Conservation (phyloP, 805 yeast genomes). For the Pachysolen tannophilus region DNA sequence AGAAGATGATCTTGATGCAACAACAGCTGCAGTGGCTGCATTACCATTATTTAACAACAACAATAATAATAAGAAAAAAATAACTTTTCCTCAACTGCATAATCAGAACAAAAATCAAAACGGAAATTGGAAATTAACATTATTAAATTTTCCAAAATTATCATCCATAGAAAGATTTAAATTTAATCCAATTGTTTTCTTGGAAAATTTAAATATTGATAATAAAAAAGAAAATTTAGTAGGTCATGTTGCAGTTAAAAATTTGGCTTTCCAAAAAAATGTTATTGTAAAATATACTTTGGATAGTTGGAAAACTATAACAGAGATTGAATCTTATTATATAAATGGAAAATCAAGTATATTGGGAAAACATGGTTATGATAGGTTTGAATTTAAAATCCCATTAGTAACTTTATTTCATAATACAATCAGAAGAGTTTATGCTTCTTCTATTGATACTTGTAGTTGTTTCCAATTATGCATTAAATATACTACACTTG, state of each 20-base stretch:
- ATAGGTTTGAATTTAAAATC: slow-evolving; percentile 63
- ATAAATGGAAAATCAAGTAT: slow-evolving; percentile 45
- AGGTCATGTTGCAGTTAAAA: slow-evolving; percentile 76
- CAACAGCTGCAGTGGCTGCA: slow-evolving; percentile 7
- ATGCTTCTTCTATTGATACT: slow-evolving; percentile 1
- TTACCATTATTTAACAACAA: slow-evolving; percentile 16
- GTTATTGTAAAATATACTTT: slow-evolving; percentile 68
- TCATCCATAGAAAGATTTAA: slow-evolving; percentile 38
- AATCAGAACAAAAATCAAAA: no score
- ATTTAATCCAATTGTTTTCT: slow-evolving; percentile 38
- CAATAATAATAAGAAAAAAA: slow-evolving; percentile 4
- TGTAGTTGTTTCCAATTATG: slow-evolving; percentile 36
- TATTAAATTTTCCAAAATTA: slow-evolving; percentile 33
- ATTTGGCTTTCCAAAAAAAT: slow-evolving; percentile 58
- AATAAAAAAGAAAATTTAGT: slow-evolving; percentile 48
- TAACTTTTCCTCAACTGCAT: slow-evolving; percentile 7
- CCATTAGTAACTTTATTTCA: slow-evolving; percentile 35
- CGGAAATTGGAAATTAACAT: slow-evolving; percentile 36
- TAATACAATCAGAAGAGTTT: slow-evolving; percentile 12
- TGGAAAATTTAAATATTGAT: slow-evolving; percentile 57
- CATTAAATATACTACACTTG: slow-evolving; percentile 41
- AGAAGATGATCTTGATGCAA: slow-evolving; percentile 14
- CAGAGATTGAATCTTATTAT: slow-evolving; percentile 59
- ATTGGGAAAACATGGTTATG: slow-evolving; percentile 46
- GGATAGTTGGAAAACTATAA: slow-evolving; percentile 71